Evolutionary conservation across 805 yeast genomes (phyloP), one percentile per base, ranked within the genome.

Genomic region (Candida incommunis): DNA sequence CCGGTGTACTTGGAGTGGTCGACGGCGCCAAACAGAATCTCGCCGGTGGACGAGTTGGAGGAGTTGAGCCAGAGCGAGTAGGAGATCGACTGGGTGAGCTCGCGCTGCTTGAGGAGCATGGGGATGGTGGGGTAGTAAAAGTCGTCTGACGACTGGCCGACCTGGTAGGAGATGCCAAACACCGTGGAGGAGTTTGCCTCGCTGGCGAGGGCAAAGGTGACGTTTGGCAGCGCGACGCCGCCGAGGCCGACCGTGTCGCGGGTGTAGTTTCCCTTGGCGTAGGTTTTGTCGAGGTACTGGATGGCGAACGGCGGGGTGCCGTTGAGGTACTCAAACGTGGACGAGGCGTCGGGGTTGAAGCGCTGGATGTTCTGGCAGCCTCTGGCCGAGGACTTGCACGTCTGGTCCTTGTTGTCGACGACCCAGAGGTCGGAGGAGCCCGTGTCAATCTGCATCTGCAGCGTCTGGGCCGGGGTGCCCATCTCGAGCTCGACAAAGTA

Each of bases 151-250:
- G 37, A 7, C n/a, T 31, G 18, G 37, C 18, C 37, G 18, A n/a
- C 13, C 37, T 11, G 20, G n/a, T 31, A 31, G 20, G 37, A 31
- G 18, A 31, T 31, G 13, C 37, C 37, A 7, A 7, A 31, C 9
- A 31, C 37, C 11, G 37, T 31, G 5, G 37, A 31, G 37, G 87
- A 77, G 48, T 75, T 73, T 1, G 86, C 70, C 37, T 61, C 58
- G 55, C 75, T 75, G 2, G 81, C 86, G 16, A 82, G 74, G 1
- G 88, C 94, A 60, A 84, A 72, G 3, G 82, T 72, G 22, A 79
- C 63, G 43, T 66, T 61, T 0, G 65, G 50, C 4, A 80, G 63
- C 2, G 67, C 61, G 11, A 69, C 59, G 44, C 68, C 71, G 42
- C 74, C 72, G 44, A 81, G 50, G 1, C 51, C 50, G 2, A 84